Percentiles rank a stretch among this genome's conserved stretches.
These are phyloP conservation scores for Botrytis cinerea DNA, from an alignment of 2,329 filamentous ascomycete species.

Conservation along the genomic window DNA sequence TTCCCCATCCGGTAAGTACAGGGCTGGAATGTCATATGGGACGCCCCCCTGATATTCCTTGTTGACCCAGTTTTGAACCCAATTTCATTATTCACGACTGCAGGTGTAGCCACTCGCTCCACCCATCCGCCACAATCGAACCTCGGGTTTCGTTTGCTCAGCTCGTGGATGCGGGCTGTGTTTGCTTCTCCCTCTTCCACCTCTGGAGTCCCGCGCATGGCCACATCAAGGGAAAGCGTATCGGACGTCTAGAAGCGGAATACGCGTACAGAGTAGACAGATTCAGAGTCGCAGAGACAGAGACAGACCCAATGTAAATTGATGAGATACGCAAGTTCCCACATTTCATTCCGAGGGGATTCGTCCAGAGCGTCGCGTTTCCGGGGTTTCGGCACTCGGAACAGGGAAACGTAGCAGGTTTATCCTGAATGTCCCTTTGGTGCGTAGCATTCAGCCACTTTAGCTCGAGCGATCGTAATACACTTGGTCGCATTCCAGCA, in stretches of 20 bases:
- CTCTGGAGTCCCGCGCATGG: not conserved
- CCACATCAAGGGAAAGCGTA: not conserved
- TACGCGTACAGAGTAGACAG: not conserved
- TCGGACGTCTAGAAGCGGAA: not conserved
- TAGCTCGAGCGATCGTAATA: not conserved
- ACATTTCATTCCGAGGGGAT: not conserved
- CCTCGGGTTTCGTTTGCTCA: not conserved
- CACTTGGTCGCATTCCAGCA: not conserved
- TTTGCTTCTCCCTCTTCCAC: not conserved
- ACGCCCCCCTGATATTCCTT: not conserved
- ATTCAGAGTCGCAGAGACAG: not conserved
- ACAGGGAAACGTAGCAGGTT: not conserved
- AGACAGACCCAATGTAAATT: not conserved
- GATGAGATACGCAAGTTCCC: not conserved
- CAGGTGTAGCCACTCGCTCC: not conserved
- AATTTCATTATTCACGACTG: not conserved
- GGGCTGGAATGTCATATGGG: slow-evolving; percentile 1
- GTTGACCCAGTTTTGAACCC: not conserved
- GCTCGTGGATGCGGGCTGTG: not conserved
- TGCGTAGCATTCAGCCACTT: not conserved
- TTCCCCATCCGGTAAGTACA: not conserved
- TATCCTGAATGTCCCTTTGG: not conserved
- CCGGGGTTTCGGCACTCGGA: slow-evolving; percentile 5
- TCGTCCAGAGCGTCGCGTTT: not conserved
- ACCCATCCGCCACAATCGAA: not conserved